These are phyloP conservation scores for Prunus kanzakura DNA, from an alignment of 306 rosid genomes.

Conservation along the genomic window DNA sequence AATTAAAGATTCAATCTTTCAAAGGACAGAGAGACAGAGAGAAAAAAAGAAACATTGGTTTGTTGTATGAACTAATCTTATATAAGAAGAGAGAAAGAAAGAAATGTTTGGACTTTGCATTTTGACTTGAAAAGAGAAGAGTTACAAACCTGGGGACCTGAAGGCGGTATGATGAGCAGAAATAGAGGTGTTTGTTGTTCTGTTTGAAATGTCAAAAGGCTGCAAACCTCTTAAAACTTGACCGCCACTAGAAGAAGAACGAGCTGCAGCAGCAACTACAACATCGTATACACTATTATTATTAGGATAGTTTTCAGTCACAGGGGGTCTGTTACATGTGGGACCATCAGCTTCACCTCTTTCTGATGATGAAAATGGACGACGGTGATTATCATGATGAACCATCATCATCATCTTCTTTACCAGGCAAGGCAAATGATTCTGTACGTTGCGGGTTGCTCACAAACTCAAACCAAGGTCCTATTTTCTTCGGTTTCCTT, in stretches of 20 bases:
- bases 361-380: constrained; percentile 35
- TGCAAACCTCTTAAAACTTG: constrained; percentile 41
- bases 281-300: constrained; percentile 26
- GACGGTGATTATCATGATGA: constrained; percentile 50
- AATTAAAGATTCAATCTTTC: constrained; percentile 25
- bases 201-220: constrained; percentile 47
- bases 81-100: too few species aligned
- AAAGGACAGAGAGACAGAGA: neutral
- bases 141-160: constrained; percentile 53
- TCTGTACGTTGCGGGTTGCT: constrained; percentile 4
- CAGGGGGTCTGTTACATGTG: constrained; percentile 27
- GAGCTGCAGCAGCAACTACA: constrained; percentile 13
- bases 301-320: too few species aligned
- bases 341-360: constrained; percentile 49
- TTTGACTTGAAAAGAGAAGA: neutral
- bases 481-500: constrained; percentile 21
- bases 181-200: neutral
- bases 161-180: constrained; percentile 30
- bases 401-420: constrained; percentile 35
- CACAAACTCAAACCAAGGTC: constrained; percentile 30
- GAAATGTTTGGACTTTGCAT: neutral
- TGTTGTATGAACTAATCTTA: too few species aligned
- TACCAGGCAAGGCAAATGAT: neutral
- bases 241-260: constrained; percentile 22
- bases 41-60: too few species aligned